Percentiles rank a stretch among this genome's conserved stretches.
Conservation (phyloP, 1,139 yeast species). For the Magnusiomyces magnusii region DNA sequence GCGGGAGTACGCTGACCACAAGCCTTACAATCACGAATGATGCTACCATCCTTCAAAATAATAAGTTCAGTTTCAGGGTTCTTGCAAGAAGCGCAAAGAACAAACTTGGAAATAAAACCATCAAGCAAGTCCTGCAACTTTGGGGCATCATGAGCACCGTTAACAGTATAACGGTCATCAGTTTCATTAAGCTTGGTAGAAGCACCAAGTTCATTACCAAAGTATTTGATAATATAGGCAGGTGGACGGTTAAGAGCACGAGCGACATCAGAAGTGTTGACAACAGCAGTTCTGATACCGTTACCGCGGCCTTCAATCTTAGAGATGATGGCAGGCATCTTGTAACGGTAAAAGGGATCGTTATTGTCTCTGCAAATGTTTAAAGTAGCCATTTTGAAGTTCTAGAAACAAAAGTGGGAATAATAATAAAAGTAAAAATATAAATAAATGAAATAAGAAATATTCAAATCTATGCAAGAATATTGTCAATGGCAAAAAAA, state of each 20-base stretch:
- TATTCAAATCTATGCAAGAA: neutral
- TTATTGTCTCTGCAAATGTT: conserved; percentile 96
- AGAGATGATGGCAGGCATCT: conserved; percentile 97
- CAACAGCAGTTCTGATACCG: conserved; percentile 95
- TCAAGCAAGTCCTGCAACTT: conserved; percentile 92
- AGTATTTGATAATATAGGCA: conserved; percentile 82
- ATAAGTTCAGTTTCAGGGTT: conserved; percentile 96
- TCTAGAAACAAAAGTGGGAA: too few relatives aligned
- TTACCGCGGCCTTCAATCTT: conserved; percentile 99
- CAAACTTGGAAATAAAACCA: conserved; percentile 88
- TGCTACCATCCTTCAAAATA: conserved; percentile 64
- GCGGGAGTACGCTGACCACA: conserved; percentile 87
- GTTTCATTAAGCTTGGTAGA: conserved; percentile 77
- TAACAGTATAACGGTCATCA: conserved; percentile 81
- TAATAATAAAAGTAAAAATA: neutral
- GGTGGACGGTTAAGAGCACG: conserved; percentile 93
- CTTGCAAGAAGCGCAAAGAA: conserved; percentile 89
- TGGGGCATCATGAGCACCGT: conserved; percentile 88
- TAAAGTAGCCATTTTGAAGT: conserved; percentile 61
- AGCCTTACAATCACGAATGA: conserved; percentile 95
- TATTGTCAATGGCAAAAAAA: neutral
- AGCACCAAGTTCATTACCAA: conserved; percentile 97
- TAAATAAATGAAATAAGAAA: neutral
- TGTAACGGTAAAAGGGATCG: conserved; percentile 98
- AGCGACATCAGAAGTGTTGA: conserved; percentile 87